These are phyloP conservation scores for Daedaleopsis nitida DNA, from an alignment of 768 basidiomycete genomes.

Conservation along the genomic window DNA sequence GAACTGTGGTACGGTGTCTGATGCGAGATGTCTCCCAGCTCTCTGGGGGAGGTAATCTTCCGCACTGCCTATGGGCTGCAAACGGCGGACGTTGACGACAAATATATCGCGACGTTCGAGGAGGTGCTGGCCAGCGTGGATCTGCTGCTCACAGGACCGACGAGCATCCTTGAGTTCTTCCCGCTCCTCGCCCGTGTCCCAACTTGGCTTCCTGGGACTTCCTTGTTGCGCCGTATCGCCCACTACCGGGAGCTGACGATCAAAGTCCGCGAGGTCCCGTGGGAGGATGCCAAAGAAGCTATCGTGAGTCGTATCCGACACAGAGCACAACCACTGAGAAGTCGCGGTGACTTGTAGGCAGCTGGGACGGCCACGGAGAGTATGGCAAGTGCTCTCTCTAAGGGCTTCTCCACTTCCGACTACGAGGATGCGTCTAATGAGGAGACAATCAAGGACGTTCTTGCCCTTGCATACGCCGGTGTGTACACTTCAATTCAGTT, in stretches of 20 bases:
- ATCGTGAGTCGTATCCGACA: conserved; percentile 43
- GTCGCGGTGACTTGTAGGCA: neutral
- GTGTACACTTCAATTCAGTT: neutral
- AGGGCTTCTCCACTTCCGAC: neutral
- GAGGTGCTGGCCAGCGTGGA: neutral
- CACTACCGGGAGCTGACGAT: conserved; percentile 61
- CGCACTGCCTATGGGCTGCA: neutral
- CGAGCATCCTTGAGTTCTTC: conserved; percentile 29
- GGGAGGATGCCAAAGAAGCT: conserved; percentile 51
- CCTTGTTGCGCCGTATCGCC: conserved; percentile 58
- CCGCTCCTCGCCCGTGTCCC: conserved; percentile 52
- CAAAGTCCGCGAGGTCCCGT: conserved; percentile 63
- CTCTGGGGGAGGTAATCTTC: neutral
- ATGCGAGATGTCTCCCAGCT: neutral
- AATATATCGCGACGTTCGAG: conserved; percentile 9
- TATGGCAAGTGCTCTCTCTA: neutral
- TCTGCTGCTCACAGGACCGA: conserved; percentile 16
- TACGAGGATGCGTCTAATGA: neutral
- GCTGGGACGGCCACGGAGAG: neutral
- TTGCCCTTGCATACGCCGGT: neutral
- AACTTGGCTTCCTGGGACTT: conserved; percentile 62
- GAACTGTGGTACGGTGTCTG: too few species aligned
- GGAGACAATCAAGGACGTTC: neutral
- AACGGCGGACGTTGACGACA: neutral
- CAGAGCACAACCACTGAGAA: neutral